A percentile compares a stretch with the other conserved stretches of the same genome.
These are phyloP conservation scores for Dendrobium nobile DNA, from an alignment of 106 monocot genomes.

Conservation along the genomic window DNA sequence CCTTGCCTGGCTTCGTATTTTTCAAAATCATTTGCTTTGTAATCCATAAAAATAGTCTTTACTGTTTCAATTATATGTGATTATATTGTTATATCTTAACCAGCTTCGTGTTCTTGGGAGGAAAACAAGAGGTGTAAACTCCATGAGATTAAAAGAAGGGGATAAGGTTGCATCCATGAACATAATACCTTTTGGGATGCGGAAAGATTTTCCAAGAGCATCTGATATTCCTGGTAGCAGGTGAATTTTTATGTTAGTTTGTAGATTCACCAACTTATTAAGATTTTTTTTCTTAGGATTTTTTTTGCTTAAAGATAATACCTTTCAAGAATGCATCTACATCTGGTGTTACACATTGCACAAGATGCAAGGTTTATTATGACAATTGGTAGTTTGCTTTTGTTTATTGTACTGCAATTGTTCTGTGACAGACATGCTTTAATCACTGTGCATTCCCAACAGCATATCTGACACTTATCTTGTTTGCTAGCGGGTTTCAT, in stretches of 20 bases:
- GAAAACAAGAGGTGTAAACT: slow-evolving; percentile 61
- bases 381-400: too few relatives aligned
- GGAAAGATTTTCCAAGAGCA: slow-evolving; percentile 31
- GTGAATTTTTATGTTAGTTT: slow-evolving; percentile 17
- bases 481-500: too few relatives aligned
- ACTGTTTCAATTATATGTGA: neutral
- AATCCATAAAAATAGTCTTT: neutral
- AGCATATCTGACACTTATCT: too few relatives aligned
- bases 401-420: neutral
- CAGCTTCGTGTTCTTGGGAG: slow-evolving; percentile 86
- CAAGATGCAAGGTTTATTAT: too few relatives aligned
- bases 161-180: slow-evolving; percentile 95
- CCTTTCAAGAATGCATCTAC: neutral
- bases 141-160: slow-evolving; percentile 71
- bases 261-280: neutral
- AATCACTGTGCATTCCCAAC: too few relatives aligned
- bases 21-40: neutral
- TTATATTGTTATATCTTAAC: neutral
- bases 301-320: neutral
- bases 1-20: neutral
- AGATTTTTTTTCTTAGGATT: neutral
- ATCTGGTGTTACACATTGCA: neutral
- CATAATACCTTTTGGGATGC: slow-evolving; percentile 63
- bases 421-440: neutral
- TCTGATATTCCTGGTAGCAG: slow-evolving; percentile 23